Conservation (phyloP, 2,329 filamentous ascomycete species). For the Pseudonectria foliicola region DNA sequence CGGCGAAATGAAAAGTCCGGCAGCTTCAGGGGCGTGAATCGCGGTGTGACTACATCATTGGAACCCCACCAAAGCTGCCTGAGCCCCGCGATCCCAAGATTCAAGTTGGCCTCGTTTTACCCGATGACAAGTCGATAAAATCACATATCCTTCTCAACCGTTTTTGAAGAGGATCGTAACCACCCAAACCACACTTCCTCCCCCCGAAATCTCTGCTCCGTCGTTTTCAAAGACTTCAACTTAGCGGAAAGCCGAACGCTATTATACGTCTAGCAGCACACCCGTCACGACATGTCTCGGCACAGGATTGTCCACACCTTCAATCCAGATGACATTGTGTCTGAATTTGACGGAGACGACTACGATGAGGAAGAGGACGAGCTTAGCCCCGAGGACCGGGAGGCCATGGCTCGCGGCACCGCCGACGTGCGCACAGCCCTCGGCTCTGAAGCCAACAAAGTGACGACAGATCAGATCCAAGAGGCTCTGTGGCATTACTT, state of each 20-base stretch:
- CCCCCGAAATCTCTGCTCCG: too few relatives aligned
- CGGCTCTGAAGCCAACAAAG: conserved; percentile 49
- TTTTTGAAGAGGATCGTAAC: too few relatives aligned
- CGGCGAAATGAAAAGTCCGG: conserved; percentile 30
- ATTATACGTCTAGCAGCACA: background rate
- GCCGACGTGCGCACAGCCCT: conserved; percentile 59
- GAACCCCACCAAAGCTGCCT: conserved; percentile 18
- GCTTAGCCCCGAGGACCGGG: conserved; percentile 40
- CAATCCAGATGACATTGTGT: conserved; percentile 39
- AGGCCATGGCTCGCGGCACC: conserved; percentile 56
- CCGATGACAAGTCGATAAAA: too few relatives aligned
- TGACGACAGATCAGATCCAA: conserved; percentile 63
- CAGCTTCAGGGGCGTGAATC: conserved; percentile 8
- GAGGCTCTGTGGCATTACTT: conserved; percentile 95
- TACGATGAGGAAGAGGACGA: conserved; percentile 39
- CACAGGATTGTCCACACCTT: conserved; percentile 32
- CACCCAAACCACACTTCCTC: background rate
- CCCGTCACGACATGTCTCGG: conserved; percentile 16
- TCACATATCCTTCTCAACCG: too few relatives aligned
- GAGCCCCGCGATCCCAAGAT: too few relatives aligned
- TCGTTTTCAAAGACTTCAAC: too few relatives aligned
- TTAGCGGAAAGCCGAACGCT: too few relatives aligned
- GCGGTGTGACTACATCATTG: conserved; percentile 17
- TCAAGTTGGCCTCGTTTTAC: too few relatives aligned
- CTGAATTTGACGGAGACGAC: conserved; percentile 43